Percentiles rank a stretch among this genome's conserved stretches.
These are phyloP conservation scores for Syncephalastrum monosporum DNA, from an alignment of 371 early-diverging fungal species.

Conservation along the genomic window DNA sequence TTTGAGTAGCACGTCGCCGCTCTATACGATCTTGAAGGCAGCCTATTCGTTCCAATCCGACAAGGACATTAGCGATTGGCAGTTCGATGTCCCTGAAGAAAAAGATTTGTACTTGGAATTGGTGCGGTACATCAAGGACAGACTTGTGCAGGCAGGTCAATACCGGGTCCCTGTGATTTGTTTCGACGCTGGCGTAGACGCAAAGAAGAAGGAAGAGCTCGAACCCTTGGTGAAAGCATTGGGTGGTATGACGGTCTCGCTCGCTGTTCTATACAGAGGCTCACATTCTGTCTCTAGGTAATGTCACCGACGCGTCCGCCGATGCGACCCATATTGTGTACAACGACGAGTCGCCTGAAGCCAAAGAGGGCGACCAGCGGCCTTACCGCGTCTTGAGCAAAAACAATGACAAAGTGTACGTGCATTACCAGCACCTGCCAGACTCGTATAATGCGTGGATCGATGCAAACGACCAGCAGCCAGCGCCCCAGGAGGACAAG, in stretches of 20 bases:
- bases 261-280: conserved; percentile 6
- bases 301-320: conserved; percentile 25
- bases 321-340: conserved; percentile 66
- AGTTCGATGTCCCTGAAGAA: conserved; percentile 47
- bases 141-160: conserved; percentile 30
- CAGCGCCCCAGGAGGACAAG: conserved; percentile 21
- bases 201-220: conserved; percentile 41
- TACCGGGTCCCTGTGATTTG: conserved; percentile 42
- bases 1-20: conserved; percentile 26
- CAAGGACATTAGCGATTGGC: conserved; percentile 55
- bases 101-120: conserved; percentile 35
- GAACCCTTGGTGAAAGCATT: conserved; percentile 31
- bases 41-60: conserved; percentile 54
- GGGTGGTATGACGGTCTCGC: conserved; percentile 42
- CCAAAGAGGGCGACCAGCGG: conserved; percentile 30
- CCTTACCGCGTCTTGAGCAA: conserved; percentile 28
- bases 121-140: conserved; percentile 39
- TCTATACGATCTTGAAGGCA: conserved; percentile 52
- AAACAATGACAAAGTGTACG: conserved; percentile 43
- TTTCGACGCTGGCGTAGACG: conserved; percentile 46
- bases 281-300: conserved; percentile 24
- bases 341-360: conserved; percentile 12
- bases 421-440: conserved; percentile 77
- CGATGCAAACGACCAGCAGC: conserved; percentile 38
- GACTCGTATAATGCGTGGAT: conserved; percentile 76